Evolutionary conservation across 2,329 filamentous ascomycete species (phyloP), one percentile per base, ranked within the genome.

Genomic region (Penicillium rolfsii): DNA sequence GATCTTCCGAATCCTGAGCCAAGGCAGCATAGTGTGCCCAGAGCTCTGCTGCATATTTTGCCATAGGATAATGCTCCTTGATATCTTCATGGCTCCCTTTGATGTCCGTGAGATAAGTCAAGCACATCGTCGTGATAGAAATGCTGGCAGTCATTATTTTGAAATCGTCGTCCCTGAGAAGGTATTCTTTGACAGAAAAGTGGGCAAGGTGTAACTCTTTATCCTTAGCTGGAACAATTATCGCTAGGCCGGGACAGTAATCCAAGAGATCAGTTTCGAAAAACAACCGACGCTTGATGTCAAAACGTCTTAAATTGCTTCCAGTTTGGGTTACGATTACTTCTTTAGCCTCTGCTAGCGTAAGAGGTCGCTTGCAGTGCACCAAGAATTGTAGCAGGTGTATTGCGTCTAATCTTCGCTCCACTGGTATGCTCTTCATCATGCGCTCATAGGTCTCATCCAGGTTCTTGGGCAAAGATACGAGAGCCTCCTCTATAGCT

Each of bases 161-260:
- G 6, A 43, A 43, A 1, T 11, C 2, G 24, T 43, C 1, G 19
- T 43, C 40, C 24, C n/a, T 11, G 19, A 43, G 0, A 43, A 43
- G 40, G 40, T 24, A 43, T 19, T 43, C 40, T 24, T 43, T 43
- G 26, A 49, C 43, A 2, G 56, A 64, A 59, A 64, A 61, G 22
- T 64, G 53, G 49, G 49, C 53, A 49, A 64, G 59, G 45, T 64
- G 49, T 46, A 61, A 24, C 43, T 64, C 59, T 58, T 58, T 64
- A n/a, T 59, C 55, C 2, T 2, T 26, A 24, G 22, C 12, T 4
- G 52, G 33, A 48, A 59, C 5, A 12, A 64, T 4, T 61, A 48
- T 55, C 36, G 41, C 55, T 36, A 64, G 50, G 19, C 61, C 19
- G 3, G 58, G 56, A 55, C 55, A 64, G 55, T 64, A 61, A 40